Base-by-base conservation (phyloP, 129 eudicot genomes). In the Escallonia rubra region DNA sequence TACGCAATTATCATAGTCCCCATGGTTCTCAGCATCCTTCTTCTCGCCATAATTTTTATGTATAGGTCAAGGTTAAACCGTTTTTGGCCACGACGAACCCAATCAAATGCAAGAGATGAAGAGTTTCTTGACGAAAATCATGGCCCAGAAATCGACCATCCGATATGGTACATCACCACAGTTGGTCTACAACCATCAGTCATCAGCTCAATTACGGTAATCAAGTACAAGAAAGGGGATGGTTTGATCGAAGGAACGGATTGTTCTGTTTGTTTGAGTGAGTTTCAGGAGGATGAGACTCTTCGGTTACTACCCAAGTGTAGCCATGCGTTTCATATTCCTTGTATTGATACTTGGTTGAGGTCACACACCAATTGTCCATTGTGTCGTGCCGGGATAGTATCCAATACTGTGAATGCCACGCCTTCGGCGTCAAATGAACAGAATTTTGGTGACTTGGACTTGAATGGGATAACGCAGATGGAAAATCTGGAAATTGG, bases 281-380 rank as follows among this genome's bases (percentile, higher is more conserved):
- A 87, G 62, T 87, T 87, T 69, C 83, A 57, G 53, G 83, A 87
- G 7, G 83, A 77, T 7, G 87, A 87, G 49, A 66, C 66, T 10
- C 70, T 87, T 41, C 48, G 87, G 56, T 71, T 87, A 66, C 70
- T 87, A 59, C 95, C 95, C 3, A 87, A 83, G 54, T 87, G 95
- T 71, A 87, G 76, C 70, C 95, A 87, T 57, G 95, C 95, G 0
- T 87, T 87, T 68, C 95, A 87, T 57, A 73, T 83, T 8, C 77
- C 78, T 5, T 87, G 90, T 74, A 83, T 87, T 61, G 90, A 87
- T 73, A 83, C 83, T 59, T 87, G 95, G 95, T 67, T 87, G 44
- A 74, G 87, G 64, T 87, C 90, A 3, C 95, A 87, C 60, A 81
- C 83, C 13, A 87, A 79, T 43, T 83, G 95, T 57, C 95, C 95